phyloP scores from a whole-genome alignment of 495 filamentous ascomycete species.

The Penicillium robsamsonii region DNA sequence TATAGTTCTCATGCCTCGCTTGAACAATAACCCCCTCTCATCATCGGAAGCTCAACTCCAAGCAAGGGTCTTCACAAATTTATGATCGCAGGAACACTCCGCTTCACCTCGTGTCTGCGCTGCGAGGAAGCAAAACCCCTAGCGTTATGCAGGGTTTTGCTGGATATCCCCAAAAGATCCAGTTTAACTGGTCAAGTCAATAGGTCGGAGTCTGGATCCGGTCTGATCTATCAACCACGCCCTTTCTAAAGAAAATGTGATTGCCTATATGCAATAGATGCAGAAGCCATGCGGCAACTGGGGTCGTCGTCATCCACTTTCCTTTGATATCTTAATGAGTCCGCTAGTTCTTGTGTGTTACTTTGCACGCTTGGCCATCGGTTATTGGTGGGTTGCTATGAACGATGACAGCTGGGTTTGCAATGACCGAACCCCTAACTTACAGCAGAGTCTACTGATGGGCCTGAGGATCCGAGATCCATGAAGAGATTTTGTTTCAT shows the following conservation, averaged over 20 bases:
- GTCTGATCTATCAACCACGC: conserved; percentile 5
- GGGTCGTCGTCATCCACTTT: conserved; percentile 5
- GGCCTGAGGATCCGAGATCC: conserved; percentile 7
- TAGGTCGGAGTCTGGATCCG: not conserved
- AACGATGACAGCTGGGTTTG: conserved; percentile 21
- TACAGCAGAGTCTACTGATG: conserved; percentile 4
- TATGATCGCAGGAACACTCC: not conserved
- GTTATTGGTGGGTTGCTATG: not conserved
- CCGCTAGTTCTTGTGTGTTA: not conserved
- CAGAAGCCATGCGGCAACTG: conserved; percentile 8
- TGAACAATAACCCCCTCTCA: not conserved
- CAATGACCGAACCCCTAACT: conserved; percentile 23
- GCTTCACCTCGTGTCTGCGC: conserved; percentile 15
- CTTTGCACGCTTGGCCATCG: not conserved
- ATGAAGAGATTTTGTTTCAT: not conserved
- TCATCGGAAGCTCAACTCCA: conserved; percentile 4
- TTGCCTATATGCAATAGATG: conserved; percentile 29
- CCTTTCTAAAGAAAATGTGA: conserved; percentile 11
- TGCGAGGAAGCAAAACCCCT: conserved; percentile 14
- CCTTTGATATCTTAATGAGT: not conserved
- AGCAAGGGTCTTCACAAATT: not conserved
- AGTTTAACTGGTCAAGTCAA: not conserved
- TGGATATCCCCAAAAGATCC: not conserved
- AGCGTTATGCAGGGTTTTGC: conserved; percentile 10
- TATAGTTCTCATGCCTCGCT: too few species aligned